These are phyloP conservation scores for Tylopilus felleus DNA, from an alignment of 768 basidiomycete species.

Conservation along the genomic window DNA sequence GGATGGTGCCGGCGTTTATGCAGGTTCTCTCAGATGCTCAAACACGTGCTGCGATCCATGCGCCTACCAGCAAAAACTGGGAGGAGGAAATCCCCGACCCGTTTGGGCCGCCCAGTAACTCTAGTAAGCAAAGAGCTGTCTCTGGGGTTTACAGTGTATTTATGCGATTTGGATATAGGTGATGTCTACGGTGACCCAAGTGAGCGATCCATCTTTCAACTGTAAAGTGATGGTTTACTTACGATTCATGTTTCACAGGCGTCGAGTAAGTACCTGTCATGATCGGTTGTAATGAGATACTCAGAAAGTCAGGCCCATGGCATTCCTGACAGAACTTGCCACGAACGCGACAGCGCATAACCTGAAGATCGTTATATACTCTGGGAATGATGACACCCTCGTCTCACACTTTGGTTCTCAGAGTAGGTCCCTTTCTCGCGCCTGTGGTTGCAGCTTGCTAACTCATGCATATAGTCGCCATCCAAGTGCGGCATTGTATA, in stretches of 20 bases:
- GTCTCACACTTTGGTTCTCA: constrained; percentile 61
- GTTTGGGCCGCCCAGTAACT: constrained; percentile 10
- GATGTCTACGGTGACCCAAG: constrained; percentile 28
- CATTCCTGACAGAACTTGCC: constrained; percentile 61
- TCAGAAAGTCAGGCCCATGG: constrained; percentile 47
- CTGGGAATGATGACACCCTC: constrained; percentile 67
- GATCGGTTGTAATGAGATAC: neutral
- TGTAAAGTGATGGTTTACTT: neutral
- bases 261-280: constrained; percentile 28
- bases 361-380: constrained; percentile 52
- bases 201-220: constrained; percentile 13
- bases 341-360: constrained; percentile 51
- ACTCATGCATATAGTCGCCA: constrained; percentile 40
- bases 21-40: constrained; percentile 38
- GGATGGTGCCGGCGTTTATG: constrained; percentile 42
- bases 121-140: constrained; percentile 13
- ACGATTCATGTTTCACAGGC: constrained; percentile 19
- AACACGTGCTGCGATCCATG: constrained; percentile 59
- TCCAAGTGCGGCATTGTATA: constrained; percentile 39
- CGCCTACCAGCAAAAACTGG: constrained; percentile 60
- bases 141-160: neutral
- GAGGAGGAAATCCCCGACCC: constrained; percentile 18
- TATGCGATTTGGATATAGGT: constrained; percentile 4
- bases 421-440: constrained; percentile 35
- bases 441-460: neutral